Percentiles rank a stretch among this genome's conserved stretches.
phyloP scores from a whole-genome alignment of 2,329 filamentous ascomycete genomes.

The Fusarium keratoplasticum region DNA sequence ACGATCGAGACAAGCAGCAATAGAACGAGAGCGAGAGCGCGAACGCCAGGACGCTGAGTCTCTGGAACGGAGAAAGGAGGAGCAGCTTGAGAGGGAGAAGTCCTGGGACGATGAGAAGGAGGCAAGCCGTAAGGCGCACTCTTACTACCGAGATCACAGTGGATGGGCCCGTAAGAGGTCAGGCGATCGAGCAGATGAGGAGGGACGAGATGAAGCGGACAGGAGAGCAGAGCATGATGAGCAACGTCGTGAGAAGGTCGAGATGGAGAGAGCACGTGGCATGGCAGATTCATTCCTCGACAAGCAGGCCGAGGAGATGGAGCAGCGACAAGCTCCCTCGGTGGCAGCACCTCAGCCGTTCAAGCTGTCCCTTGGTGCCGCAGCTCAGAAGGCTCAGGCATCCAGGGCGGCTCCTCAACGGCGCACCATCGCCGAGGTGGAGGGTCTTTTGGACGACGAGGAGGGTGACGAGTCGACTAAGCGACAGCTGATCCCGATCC shows the following conservation, averaged over 20 bases:
- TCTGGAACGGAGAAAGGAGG: constrained; percentile 73
- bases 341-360: constrained; percentile 77
- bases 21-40: constrained; percentile 85
- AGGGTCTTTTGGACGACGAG: constrained; percentile 94
- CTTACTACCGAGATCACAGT: constrained; percentile 89
- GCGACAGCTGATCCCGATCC: constrained; percentile 83
- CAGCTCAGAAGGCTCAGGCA: constrained; percentile 77
- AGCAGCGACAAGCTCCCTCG: constrained; percentile 55
- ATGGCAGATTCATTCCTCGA: constrained; percentile 94
- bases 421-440: constrained; percentile 91
- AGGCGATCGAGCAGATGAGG: constrained; percentile 78
- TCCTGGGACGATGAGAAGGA: constrained; percentile 97
- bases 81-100: constrained; percentile 71
- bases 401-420: constrained; percentile 68
- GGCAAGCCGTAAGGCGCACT: constrained; percentile 74
- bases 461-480: constrained; percentile 80
- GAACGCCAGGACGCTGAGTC: constrained; percentile 80
- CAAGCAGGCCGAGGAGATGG: constrained; percentile 82
- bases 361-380: constrained; percentile 92
- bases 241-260: constrained; percentile 73
- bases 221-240: constrained; percentile 83
- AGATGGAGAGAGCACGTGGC: constrained; percentile 82
- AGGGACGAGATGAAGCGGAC: constrained; percentile 83
- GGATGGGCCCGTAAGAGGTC: constrained; percentile 87
- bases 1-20: constrained; percentile 81